phyloP scores from a whole-genome alignment of 2,329 filamentous ascomycete species.

The Xylaria polymorpha region DNA sequence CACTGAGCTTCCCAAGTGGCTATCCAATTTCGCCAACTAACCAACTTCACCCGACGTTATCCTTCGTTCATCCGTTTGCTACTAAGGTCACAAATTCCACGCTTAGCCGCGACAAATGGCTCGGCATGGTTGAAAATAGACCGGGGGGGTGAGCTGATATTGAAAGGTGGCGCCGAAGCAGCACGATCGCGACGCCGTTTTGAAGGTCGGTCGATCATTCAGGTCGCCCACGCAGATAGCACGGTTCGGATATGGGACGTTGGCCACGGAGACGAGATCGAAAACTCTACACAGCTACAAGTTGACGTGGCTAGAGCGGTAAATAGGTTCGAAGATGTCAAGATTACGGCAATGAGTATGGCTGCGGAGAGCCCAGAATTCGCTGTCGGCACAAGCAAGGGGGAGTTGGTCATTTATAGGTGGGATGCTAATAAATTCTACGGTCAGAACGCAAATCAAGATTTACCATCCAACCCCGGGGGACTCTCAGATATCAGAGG shows the following conservation, averaged over 20 bases:
- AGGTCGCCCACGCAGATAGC: slow-evolving; percentile 89
- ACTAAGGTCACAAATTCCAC: slow-evolving; percentile 77
- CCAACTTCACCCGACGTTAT: slow-evolving; percentile 87
- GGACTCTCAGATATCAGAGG: slow-evolving; percentile 79
- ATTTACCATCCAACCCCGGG: slow-evolving; percentile 70
- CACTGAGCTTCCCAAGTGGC: slow-evolving; percentile 91
- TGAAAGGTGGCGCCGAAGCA: slow-evolving; percentile 82
- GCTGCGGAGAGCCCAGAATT: slow-evolving; percentile 85
- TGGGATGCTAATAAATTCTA: slow-evolving; percentile 85
- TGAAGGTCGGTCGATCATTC: slow-evolving; percentile 84
- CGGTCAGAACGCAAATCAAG: slow-evolving; percentile 70
- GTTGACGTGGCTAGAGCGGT: slow-evolving; percentile 87
- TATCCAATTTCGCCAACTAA: slow-evolving; percentile 93
- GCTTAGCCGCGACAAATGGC: slow-evolving; percentile 83
- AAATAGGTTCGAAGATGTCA: slow-evolving; percentile 79
- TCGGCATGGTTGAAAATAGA: slow-evolving; percentile 88
- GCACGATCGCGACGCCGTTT: slow-evolving; percentile 77
- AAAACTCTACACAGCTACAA: slow-evolving; percentile 84
- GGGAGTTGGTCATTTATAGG: slow-evolving; percentile 87
- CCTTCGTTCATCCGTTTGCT: slow-evolving; percentile 91
- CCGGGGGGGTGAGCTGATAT: slow-evolving; percentile 80
- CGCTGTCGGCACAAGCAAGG: slow-evolving; percentile 80
- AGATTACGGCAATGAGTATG: slow-evolving; percentile 83
- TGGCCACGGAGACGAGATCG: slow-evolving; percentile 91
- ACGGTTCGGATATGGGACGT: slow-evolving; percentile 94